Base-by-base conservation (phyloP, 495 filamentous ascomycete genomes). In the Penicillium paxilli region DNA sequence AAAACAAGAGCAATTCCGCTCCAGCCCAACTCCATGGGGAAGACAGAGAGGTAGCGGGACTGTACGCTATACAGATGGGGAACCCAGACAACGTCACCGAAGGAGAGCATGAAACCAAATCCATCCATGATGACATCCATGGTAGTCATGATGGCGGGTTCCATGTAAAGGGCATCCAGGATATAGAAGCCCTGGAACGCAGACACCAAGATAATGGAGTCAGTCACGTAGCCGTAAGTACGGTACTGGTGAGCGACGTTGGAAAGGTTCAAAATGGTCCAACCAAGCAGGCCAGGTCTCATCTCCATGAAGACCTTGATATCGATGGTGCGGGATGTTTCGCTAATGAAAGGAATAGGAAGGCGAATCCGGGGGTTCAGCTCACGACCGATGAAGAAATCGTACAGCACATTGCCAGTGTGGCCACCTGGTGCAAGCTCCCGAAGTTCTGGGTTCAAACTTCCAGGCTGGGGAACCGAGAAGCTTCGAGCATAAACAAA, bases 361-460 rank as follows among this genome's bases (percentile, higher is more conserved):
- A 96, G 63, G 4, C 78, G 83, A 44, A 98, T 69, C 24, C 92
- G 91, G 7, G 95, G 93, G 74, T 98, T 98, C 52, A 98, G 86
- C 66, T 98, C 94, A 30, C 94, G 91, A 17, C 94, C 94, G 58
- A 98, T 98, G 75, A 91, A 98, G 81, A 89, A 98, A 72, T 98
- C 93, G 71, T 98, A 97, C 26, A 98, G 70, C 44, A 87, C 71
- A 65, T 96, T 98, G 47, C 94, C 95, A 12, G 85, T 84, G 59
- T 87, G 80, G 47, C 90, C 92, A 45, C 91, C 91, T 4, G 83
- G 80, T 0, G 93, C 93, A 5, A 98, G 80, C 59, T 92, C 80
- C 48, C 92, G 90, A 50, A 81, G 68, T 30, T 87, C 81, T 10
- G 80, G 73, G 57, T 81, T 80, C 11, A 58, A 60, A 57, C 90